phyloP scores from a whole-genome alignment of 345 rosid genomes.

The Sonneratia alba region DNA sequence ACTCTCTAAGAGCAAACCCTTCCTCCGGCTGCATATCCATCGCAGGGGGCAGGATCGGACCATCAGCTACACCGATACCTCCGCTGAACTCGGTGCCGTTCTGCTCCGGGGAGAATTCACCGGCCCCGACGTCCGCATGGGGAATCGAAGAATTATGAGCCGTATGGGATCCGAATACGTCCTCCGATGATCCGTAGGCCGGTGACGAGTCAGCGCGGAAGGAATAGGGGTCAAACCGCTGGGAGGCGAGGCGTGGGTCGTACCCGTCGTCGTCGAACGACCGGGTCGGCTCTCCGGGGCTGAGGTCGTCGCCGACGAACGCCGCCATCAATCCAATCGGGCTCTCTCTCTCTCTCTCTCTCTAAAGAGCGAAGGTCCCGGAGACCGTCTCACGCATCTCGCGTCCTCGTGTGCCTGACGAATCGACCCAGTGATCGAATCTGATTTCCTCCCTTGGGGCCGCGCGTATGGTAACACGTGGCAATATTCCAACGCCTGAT shows the following conservation, averaged over 20 bases:
- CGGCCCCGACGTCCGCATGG: conserved; percentile 15
- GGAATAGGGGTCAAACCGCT: conserved; percentile 42
- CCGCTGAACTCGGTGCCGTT: conserved; percentile 21
- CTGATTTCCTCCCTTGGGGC: background rate
- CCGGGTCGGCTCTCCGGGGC: conserved; percentile 22
- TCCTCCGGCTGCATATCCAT: conserved; percentile 50
- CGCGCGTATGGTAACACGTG: too few species aligned
- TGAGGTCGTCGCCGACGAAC: conserved; percentile 1
- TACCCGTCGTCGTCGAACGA: conserved; percentile 33
- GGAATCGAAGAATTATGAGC: conserved; percentile 16
- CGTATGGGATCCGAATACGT: conserved; percentile 25
- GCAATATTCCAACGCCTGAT: too few species aligned
- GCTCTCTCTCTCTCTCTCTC: too few species aligned
- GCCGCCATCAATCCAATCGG: background rate
- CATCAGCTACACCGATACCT: conserved; percentile 21
- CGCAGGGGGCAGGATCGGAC: conserved; percentile 51
- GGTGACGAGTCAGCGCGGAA: conserved; percentile 36
- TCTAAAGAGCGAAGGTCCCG: background rate
- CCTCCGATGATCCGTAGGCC: conserved; percentile 22
- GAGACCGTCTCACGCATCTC: background rate
- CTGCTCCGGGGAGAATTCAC: conserved; percentile 24
- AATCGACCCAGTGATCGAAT: background rate
- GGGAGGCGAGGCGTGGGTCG: conserved; percentile 50
- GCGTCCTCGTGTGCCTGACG: background rate
- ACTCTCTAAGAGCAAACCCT: conserved; percentile 65